These are phyloP conservation scores for Cryptococcus sp. DNA, from an alignment of 1,284 basidiomycete species.

Conservation along the genomic window DNA sequence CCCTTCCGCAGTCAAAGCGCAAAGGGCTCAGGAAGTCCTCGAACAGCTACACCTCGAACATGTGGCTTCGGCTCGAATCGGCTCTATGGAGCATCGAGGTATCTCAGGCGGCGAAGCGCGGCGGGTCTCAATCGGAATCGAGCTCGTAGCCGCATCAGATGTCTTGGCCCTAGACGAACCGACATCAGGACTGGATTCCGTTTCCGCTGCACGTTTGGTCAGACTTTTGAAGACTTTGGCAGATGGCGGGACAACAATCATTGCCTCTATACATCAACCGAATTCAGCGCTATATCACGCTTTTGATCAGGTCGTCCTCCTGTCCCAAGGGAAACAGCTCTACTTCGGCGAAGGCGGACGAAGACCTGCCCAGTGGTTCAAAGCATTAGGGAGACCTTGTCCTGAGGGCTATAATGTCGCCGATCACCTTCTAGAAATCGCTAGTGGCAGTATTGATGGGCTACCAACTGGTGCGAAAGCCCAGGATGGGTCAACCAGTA, in stretches of 20 bases:
- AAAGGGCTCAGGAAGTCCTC: constrained; percentile 67
- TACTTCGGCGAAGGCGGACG: constrained; percentile 75
- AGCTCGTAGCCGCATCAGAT: constrained; percentile 64
- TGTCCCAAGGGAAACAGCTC: constrained; percentile 73
- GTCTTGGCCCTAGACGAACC: constrained; percentile 68
- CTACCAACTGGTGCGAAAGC: constrained; percentile 40
- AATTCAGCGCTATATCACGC: constrained; percentile 77
- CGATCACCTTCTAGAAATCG: constrained; percentile 82
- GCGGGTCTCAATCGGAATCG: constrained; percentile 68
- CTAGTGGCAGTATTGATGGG: constrained; percentile 59
- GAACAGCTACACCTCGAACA: constrained; percentile 71
- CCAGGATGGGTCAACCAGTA: background rate
- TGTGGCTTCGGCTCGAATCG: constrained; percentile 73
- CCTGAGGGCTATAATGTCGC: constrained; percentile 81
- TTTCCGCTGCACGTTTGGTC: constrained; percentile 77
- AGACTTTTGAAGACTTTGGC: constrained; percentile 72
- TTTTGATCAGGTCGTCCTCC: constrained; percentile 77
- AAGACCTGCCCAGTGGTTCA: constrained; percentile 67
- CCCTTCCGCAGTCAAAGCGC: constrained; percentile 65
- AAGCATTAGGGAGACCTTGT: constrained; percentile 56
- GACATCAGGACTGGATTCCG: constrained; percentile 74
- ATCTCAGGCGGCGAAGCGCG: constrained; percentile 71
- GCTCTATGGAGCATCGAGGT: constrained; percentile 63
- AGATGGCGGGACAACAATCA: constrained; percentile 71
- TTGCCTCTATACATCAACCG: constrained; percentile 85